Evolutionary conservation across 306 rosid species (phyloP), one percentile per base, ranked within the genome.

Genomic region (Benincasa hispida): DNA sequence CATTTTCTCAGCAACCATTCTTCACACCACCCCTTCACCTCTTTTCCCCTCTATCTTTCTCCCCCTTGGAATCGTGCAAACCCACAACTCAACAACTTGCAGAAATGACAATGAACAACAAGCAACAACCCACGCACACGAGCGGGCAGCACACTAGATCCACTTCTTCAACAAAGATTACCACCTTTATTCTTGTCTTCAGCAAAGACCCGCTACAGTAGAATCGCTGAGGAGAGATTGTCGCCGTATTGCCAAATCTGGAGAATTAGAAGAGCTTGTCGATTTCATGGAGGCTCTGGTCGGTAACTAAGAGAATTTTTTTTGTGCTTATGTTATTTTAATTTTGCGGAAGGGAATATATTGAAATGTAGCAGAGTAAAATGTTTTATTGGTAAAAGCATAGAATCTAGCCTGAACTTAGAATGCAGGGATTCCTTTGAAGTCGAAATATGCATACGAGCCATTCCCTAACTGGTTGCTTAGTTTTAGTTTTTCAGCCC

Each of bases 211-310:
- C n/a, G n/a, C n/a, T n/a, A n/a, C n/a, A n/a, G 59, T 80, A 68
- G 89, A 82, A 63, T 72, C 77, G 83, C 76, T 91, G 68, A 74
- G 83, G 9, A 68, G 81, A 17, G 90, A 91, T 50, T 90, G 96
- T 76, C 59, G 56, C 69, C 78, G 76, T 2, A 41, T 93, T 70
- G 81, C 89, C 79, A 59, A 62, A 45, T 73, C 28, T 9, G 87
- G 84, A 47, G 85, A 83, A 35, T 69, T 91, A n/a, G 83, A 85
- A 56, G 92, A 91, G 63, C 89, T 90, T 69, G 88, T 93, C 70
- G 88, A 86, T 76, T 85, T 91, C 9, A 77, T 91, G 96, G 97
- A 91, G 89, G 81, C 83, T 86, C 92, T 93, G 78, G 25, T 87
- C 74, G 97, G 98, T 90, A 85, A 85, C 68, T 37, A 50, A 4